Base-by-base conservation (phyloP, 2,329 filamentous ascomycete species). In the Clarireedia hainanense region DNA sequence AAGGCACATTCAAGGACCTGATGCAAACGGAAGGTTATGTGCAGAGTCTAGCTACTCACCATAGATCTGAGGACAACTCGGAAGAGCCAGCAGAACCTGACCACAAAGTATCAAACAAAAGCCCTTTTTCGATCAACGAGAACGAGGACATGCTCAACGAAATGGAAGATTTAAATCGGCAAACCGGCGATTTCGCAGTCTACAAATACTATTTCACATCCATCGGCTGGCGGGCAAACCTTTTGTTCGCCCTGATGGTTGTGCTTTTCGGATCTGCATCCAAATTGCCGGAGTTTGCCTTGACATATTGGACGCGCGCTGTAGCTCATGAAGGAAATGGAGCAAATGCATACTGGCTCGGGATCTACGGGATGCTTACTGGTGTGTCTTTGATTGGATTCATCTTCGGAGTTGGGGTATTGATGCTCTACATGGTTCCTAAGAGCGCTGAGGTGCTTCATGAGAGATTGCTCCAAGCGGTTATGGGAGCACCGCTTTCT, bases 401-500 rank as follows among this genome's bases (percentile, higher is more conserved):
- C 14, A 20, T 50, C 14, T 26, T 20, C 6, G 6, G 37, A 6
- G 10, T 34, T 55, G 42, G 7, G 4, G 42, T 70, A 69, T 72
- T 80, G 59, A 73, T 79, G 43, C 75, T 80, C 34, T 74, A 70
- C 2, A 78, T 80, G 74, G 74, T 80, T 3, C 77, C 77, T 3
- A 73, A 72, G 30, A 78, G 76, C 26, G 76, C 75, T 2, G 71
- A 74, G 53, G 70, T 61, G 37, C 77, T 81, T 57, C 79, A 81
- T 57, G 69, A 69, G 54, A 73, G 67, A 40, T 67, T 80, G 1
- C 65, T 81, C 9, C 69, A 70, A 10, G 78, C 76, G 2, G 76
- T 79, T 4, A 56, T 62, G 23, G 61, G 59, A 2, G 75, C 75
- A 1, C 73, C 75, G 2, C 58, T 78, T 52, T 61, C 63, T 4